Conservation (phyloP, 1,284 basidiomycete species). For the Inonotus obliquus region DNA sequence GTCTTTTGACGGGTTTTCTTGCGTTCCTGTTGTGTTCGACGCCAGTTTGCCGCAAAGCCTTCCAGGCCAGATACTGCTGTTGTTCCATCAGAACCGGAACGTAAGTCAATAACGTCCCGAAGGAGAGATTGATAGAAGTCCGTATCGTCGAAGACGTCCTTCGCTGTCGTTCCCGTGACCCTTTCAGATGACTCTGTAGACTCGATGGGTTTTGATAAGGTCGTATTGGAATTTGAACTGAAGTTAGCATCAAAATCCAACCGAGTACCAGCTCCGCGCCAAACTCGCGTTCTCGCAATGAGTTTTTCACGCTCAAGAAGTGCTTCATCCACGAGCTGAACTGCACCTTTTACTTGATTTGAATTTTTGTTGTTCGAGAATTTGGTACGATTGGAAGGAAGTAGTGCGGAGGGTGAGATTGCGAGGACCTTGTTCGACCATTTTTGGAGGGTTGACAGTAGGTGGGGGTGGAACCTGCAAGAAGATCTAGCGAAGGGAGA, state of each 20-base stretch:
- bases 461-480: constrained; percentile 61
- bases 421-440: constrained; percentile 94
- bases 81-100: constrained; percentile 33
- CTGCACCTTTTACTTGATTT: constrained; percentile 36
- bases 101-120: constrained; percentile 80
- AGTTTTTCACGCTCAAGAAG: constrained; percentile 53
- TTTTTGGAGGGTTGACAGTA: constrained; percentile 76
- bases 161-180: constrained; percentile 34
- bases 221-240: neutral
- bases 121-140: constrained; percentile 90
- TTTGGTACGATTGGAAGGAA: constrained; percentile 62
- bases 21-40: constrained; percentile 58
- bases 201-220: neutral
- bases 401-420: constrained; percentile 71
- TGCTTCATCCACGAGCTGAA: constrained; percentile 70
- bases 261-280: constrained; percentile 41
- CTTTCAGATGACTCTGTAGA: constrained; percentile 12
- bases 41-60: constrained; percentile 52
- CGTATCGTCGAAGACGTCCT: constrained; percentile 78
- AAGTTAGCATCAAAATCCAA: constrained; percentile 31
- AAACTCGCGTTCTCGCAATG: constrained; percentile 51
- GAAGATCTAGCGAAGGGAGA: constrained; percentile 9
- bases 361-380: constrained; percentile 44
- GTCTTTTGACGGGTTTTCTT: constrained; percentile 62
- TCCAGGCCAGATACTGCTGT: constrained; percentile 20